These are phyloP conservation scores for Peribolospora baueri DNA, from an alignment of 768 basidiomycete species.

Conservation along the genomic window DNA sequence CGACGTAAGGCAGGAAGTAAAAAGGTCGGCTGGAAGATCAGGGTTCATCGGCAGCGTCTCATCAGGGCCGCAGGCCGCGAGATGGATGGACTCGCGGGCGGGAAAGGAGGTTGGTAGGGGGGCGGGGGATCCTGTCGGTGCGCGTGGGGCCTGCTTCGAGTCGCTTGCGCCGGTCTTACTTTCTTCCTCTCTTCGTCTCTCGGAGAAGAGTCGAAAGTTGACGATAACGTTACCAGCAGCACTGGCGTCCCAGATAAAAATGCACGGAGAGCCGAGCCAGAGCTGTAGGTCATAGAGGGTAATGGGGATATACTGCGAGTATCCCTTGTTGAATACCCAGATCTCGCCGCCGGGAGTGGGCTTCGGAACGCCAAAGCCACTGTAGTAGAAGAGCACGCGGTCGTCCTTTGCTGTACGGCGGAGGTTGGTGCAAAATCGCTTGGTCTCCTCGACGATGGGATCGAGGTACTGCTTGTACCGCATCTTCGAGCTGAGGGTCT, in stretches of 20 bases:
- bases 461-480: conserved; percentile 77
- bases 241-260: conserved; percentile 98
- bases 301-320: conserved; percentile 96
- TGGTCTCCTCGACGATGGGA: conserved; percentile 79
- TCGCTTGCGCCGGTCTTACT: conserved; percentile 27
- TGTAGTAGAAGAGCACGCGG: conserved; percentile 86
- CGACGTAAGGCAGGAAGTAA: conserved; percentile 90
- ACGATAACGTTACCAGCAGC: conserved; percentile 80
- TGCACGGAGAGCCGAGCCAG: conserved; percentile 82
- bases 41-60: conserved; percentile 85
- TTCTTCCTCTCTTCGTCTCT: conserved; percentile 18
- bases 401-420: conserved; percentile 81
- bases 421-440: conserved; percentile 55
- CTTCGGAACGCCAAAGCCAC: conserved; percentile 92
- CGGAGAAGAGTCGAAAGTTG: conserved; percentile 45
- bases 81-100: conserved; percentile 67
- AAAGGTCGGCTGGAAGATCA: conserved; percentile 87
- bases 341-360: conserved; percentile 83
- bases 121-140: conserved; percentile 33
- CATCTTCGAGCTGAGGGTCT: conserved; percentile 79
- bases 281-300: conserved; percentile 76
- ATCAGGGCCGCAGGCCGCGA: conserved; percentile 76
- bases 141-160: conserved; percentile 45
- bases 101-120: conserved; percentile 23
- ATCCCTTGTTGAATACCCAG: conserved; percentile 94